phyloP scores from a whole-genome alignment of 805 yeast species.

The Ogataea saltuana region DNA sequence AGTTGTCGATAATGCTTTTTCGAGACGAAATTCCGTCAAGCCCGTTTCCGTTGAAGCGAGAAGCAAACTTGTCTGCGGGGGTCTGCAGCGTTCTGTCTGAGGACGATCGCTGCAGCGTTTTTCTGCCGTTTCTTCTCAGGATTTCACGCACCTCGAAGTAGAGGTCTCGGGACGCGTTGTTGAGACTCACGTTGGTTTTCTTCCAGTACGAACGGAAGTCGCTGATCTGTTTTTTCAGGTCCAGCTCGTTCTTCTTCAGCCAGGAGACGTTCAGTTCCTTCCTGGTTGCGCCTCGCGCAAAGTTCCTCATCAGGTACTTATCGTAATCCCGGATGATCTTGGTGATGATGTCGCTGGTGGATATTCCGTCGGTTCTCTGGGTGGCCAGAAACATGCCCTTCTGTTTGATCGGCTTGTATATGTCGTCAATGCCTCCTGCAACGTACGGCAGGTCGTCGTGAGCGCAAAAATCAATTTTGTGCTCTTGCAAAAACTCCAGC shows the following conservation, averaged over 20 bases:
- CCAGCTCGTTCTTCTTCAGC: conserved; percentile 96
- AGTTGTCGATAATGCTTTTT: conserved; percentile 34
- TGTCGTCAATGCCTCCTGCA: conserved; percentile 84
- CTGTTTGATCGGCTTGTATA: conserved; percentile 88
- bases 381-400: conserved; percentile 90
- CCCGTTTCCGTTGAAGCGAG: conserved; percentile 60
- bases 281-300: conserved; percentile 96
- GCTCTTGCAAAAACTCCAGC: conserved; percentile 72
- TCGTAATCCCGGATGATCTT: conserved; percentile 94
- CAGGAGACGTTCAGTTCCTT: conserved; percentile 95
- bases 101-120: conserved; percentile 17
- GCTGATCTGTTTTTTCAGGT: conserved; percentile 83
- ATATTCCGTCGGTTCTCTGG: conserved; percentile 94
- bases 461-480: conserved; percentile 92
- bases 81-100: conserved; percentile 34
- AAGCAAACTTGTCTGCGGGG: conserved; percentile 69
- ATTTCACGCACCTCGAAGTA: conserved; percentile 84
- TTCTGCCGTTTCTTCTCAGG: conserved; percentile 40
- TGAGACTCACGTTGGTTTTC: conserved; percentile 65
- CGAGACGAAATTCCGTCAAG: conserved; percentile 25
- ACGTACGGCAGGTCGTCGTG: conserved; percentile 97
- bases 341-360: conserved; percentile 94
- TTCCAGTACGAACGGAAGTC: conserved; percentile 88
- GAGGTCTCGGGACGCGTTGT: conserved; percentile 75
- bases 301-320: conserved; percentile 93